phyloP scores from a whole-genome alignment of 805 yeast species.

The Debaryomyces hansenii region DNA sequence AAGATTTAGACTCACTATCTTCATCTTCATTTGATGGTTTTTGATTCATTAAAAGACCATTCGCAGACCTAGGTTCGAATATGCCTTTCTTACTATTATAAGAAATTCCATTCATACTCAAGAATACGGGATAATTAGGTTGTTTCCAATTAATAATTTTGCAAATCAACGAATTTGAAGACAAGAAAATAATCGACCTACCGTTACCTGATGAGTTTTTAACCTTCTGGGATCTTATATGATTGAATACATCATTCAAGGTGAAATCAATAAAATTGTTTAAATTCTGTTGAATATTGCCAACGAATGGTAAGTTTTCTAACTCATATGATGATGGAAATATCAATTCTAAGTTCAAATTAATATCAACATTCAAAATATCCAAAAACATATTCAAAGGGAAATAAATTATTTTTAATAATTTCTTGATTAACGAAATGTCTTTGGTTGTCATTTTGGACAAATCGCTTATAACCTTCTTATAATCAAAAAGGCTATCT shows the following conservation, averaged over 20 bases:
- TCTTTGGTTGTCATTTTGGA: conserved; percentile 37
- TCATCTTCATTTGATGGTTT: conserved; percentile 4
- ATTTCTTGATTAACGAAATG: conserved; percentile 38
- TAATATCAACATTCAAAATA: conserved; percentile 56
- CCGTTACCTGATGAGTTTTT: conserved; percentile 19
- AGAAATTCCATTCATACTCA: conserved; percentile 70
- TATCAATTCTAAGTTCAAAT: conserved; percentile 70
- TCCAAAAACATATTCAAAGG: conserved; percentile 61
- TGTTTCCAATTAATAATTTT: conserved; percentile 97
- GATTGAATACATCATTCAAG: conserved; percentile 70
- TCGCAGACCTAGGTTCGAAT: conserved; percentile 42
- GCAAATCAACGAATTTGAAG: conserved; percentile 87
- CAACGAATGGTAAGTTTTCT: conserved; percentile 38
- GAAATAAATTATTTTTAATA: conserved; percentile 50
- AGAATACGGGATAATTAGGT: conserved; percentile 94
- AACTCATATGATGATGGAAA: conserved; percentile 63
- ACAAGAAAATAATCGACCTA: conserved; percentile 78
- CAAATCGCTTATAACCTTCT: conserved; percentile 38
- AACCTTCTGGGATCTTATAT: conserved; percentile 53
- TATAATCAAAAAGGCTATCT: conserved; percentile 39
- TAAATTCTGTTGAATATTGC: conserved; percentile 49
- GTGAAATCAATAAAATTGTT: conserved; percentile 77
- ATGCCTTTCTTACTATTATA: conserved; percentile 21
- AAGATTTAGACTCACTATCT: conserved; percentile 1
- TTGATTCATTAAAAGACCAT: conserved; percentile 37